These are phyloP conservation scores for Gymnopilus dilepis DNA, from an alignment of 768 basidiomycete species.

Conservation along the genomic window DNA sequence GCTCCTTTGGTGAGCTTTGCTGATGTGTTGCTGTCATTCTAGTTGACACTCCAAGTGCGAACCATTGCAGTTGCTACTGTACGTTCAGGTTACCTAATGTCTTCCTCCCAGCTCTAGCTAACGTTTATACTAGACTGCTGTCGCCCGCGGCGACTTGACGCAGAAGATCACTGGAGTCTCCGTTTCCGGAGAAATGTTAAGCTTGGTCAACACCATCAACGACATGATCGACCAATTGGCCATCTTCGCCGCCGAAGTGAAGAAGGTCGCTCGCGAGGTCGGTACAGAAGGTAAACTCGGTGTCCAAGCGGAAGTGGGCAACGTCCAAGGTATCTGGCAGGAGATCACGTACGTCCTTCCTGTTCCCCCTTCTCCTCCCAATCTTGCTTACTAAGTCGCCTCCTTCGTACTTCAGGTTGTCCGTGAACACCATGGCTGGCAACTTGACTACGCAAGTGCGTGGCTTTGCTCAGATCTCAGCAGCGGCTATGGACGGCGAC, in stretches of 20 bases:
- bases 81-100: constrained; percentile 31
- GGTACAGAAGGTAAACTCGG: constrained; percentile 99
- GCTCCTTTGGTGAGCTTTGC: not conserved
- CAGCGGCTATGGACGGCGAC: constrained; percentile 98
- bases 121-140: constrained; percentile 61
- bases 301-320: constrained; percentile 95
- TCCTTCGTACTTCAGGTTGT: constrained; percentile 58
- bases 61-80: constrained; percentile 93
- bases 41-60: constrained; percentile 93
- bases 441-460: constrained; percentile 98
- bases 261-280: constrained; percentile 96
- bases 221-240: constrained; percentile 70
- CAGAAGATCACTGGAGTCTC: constrained; percentile 93
- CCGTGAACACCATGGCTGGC: constrained; percentile 97
- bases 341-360: constrained; percentile 85
- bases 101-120: not conserved
- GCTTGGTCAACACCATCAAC: constrained; percentile 96
- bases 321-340: constrained; percentile 98
- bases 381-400: not conserved
- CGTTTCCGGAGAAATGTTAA: constrained; percentile 96
- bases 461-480: constrained; percentile 98
- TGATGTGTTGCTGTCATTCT: not conserved
- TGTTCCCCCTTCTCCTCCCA: not conserved
- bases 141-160: constrained; percentile 91
- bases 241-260: constrained; percentile 69